Evolutionary conservation across 2,329 filamentous ascomycete genomes (phyloP), one percentile per base, ranked within the genome.

Genomic region (Gliomastix tumulicola): DNA sequence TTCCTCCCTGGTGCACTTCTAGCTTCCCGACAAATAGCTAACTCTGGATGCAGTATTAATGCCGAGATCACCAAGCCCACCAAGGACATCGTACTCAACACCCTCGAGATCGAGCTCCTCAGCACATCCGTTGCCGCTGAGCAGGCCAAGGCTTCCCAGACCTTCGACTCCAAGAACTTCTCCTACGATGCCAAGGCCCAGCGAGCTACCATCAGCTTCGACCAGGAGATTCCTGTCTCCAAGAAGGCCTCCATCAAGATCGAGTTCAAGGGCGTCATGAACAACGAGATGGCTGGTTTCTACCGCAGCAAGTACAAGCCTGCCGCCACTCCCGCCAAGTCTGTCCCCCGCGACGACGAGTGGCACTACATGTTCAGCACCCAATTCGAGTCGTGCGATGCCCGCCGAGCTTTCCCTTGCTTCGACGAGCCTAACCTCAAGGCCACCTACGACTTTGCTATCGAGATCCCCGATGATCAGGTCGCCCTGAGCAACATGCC

Each of bases 341-440:
- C 86, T 11, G 88, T 94, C 3, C 85, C 88, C 20, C 83, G 73
- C 53, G 88, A 82, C 45, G 70, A 71, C 32, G 71, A 79, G 50
- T 76, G 71, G 55, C 75, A 79, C 58, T 75, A 76, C 55, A 89
- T 90, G 85, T 70, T 95, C 61, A 94, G 87, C 68, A 98, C 92
- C 34, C 92, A 98, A 59, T 98, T 98, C 55, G 92, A 98, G 69
- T 84, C 89, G 32, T 95, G 88, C 54, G 92, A 98, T 63, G 92
- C 92, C 43, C 83, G 92, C 46, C 76, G 89, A 47, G 90, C 92
- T 8, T 96, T 98, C 65, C 92, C 92, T 33, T 98, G 92, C 67
- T 97, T 97, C 54, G 92, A 98, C 55, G 92, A 98, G 66, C 92
- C 92, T 30, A 95, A 94, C 53, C 74, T 97, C 45, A 98, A 98